Base-by-base conservation (phyloP, 805 yeast species). In the Hanseniaspora singularis region DNA sequence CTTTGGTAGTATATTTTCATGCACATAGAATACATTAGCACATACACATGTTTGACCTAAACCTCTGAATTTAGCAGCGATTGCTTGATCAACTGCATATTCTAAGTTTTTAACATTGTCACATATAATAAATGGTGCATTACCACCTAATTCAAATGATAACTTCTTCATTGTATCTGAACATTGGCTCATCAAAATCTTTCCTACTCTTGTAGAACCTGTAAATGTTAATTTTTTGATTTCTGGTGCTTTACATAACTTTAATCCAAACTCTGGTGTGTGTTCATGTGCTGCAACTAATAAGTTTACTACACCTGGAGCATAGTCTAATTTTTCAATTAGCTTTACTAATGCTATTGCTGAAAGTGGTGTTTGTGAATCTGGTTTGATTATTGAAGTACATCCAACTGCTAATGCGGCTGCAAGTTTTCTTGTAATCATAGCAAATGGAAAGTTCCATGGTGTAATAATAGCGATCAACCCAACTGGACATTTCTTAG, bases 381-480 rank as follows among this genome's bases (percentile, higher is more conserved):
- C 81, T 19, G 81, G 81, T 57, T 77, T 77, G 51, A 76, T 58
- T 31, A 77, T 72, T 14, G 73, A 66, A 5, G 81, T 74, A 57
- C 81, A 75, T 9, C 82, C 82, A 16, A 71, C 77, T n/a, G 81
- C 80, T 36, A 76, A 60, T 0, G 80, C 81, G 24, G 82, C 79
- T 20, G 74, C 81, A 3, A 74, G 75, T 53, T 78, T 77, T 53
- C 82, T 68, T 9, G 81, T 71, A 43, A 77, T 74, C 81, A 77
- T 77, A 14, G 81, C 81, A 50, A 69, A 64, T 26, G 84, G 84
- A 64, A 77, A 77, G 59, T 77, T 77, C 74, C 79, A 77, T 26
- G 83, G 83, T 48, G 78, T 72, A 52, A 77, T 71, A 51, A 75
- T 67, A 27, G 78, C 81, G 40, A 77, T 75, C 6, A 75, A 77